Evolutionary conservation across 2,329 filamentous ascomycete species (phyloP), one percentile per base, ranked within the genome.

Genomic region (Sporothrix luriei): DNA sequence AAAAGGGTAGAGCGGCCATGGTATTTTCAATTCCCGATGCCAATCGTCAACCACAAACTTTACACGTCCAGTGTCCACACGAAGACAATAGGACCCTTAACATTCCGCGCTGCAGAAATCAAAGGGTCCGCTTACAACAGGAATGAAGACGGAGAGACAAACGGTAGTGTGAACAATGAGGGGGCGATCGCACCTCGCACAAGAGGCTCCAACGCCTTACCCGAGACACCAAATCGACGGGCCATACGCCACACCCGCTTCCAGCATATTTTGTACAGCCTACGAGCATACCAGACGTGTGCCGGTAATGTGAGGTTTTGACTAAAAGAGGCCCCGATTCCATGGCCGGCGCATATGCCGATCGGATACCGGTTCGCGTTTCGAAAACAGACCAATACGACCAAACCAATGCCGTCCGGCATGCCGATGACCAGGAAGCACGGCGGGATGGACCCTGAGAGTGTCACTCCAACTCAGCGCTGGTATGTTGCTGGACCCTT

Each of bases 321-420:
- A 6, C 7, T 9, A 24, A 55, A 4, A 38, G 11, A n/a, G 14
- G n/a, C 21, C 54, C 16, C 54, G 16, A 16, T 16, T 61, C n/a
- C 40, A 19, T 21, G 33, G 33, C 11, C 7, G 29, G 33, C 14
- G 43, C 55, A 62, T 21, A 21, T n/a, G n/a, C n/a, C n/a, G n/a
- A n/a, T n/a, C 16, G 24, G 24, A 64, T 38, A 1, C 21, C 46
- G 38, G 57, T 68, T 57, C 40, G 49, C 65, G 48, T 33, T 7
- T 33, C 33, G 6, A 33, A 33, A 33, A 7, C 33, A 33, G 33
- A 9, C 5, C 33, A 33, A 9, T 33, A 33, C 33, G 62, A 52
- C 24, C 48, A 66, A 54, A 66, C 49, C 33, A 49, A 54, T n/a
- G 48, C 33, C n/a, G 46, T 49, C 38, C 14, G 49, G 64, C 49